Evolutionary conservation across 2,329 filamentous ascomycete species (phyloP), one percentile per base, ranked within the genome.

Genomic region (Sclerotinia trifoliorum): DNA sequence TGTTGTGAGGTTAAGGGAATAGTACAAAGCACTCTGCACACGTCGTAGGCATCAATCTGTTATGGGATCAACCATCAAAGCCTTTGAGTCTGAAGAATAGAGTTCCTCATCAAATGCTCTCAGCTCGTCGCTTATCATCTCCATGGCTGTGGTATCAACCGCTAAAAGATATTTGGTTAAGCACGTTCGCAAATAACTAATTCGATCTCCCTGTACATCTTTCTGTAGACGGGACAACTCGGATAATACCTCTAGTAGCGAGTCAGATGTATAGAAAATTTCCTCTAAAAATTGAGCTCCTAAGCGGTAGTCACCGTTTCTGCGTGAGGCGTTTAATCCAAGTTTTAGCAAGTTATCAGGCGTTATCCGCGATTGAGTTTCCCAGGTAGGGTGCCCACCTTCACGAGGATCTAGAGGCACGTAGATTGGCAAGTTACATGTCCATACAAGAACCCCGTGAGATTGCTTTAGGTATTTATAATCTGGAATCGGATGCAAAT

Each of bases 51-150:
- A 49, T 21, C 44, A 61, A 2, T 21, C 49, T 24, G 58, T 61
- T 35, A 61, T 24, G 6, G 44, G 19, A 35, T 49, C 58, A 19
- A 61, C 11, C 8, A 1, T n/a, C 17, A 10, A 11, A n/a, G 21
- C 0, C n/a, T 5, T 24, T 5, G 5, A 24, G 19, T 24, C 19
- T 35, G 5, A 1, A 3, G 10, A 7, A 6, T 1, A 1, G 4
- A 1, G 8, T 3, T 10, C 35, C 26, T 61, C 44, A 0, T 49
- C 44, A 15, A 35, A 35, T 3, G 5, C 3, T 1, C 32, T 35
- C 2, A 61, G 1, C 13, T 61, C 58, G 3, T 17, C 24, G 24
- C 13, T 35, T 4, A 61, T 26, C 1, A 17, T 13, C 7, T 61
- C 21, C 29, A 49, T 49, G 0, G 19, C 29, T 19, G 26, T 4